These are phyloP conservation scores for Tylopilus plumbeoviolaceoides DNA, from an alignment of 768 basidiomycete genomes.

Conservation along the genomic window DNA sequence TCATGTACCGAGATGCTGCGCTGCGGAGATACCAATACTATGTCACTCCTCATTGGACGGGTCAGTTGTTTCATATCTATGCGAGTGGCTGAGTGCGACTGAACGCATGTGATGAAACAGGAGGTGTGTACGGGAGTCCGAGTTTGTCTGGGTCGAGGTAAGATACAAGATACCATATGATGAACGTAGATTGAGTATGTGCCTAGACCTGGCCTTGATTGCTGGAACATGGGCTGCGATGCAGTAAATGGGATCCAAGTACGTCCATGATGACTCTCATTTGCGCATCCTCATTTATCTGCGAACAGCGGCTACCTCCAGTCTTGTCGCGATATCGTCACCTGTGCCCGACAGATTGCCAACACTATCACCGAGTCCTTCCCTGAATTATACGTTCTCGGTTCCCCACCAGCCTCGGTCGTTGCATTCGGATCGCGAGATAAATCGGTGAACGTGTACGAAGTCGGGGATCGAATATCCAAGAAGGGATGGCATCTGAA, in stretches of 20 bases:
- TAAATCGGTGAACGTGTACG: constrained; percentile 58
- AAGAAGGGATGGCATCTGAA: constrained; percentile 90
- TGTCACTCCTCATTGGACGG: constrained; percentile 62
- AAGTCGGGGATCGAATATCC: constrained; percentile 87
- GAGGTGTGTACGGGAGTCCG: too few species aligned
- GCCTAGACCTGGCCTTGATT: constrained; percentile 81
- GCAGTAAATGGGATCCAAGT: constrained; percentile 59
- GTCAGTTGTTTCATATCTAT: too few species aligned
- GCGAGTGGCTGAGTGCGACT: too few species aligned
- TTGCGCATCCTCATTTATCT: background rate
- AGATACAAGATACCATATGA: constrained; percentile 11
- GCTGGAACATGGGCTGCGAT: constrained; percentile 85
- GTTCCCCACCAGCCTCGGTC: constrained; percentile 85
- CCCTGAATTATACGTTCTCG: constrained; percentile 84
- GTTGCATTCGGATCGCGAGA: constrained; percentile 79
- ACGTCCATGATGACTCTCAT: constrained; percentile 24
- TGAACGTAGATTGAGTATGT: background rate
- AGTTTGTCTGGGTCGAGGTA: constrained; percentile 88
- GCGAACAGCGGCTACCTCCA: constrained; percentile 71
- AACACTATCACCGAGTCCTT: constrained; percentile 61
- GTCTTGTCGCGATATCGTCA: constrained; percentile 82
- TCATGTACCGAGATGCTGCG: constrained; percentile 86
- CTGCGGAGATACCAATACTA: constrained; percentile 85
- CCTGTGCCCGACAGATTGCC: constrained; percentile 65
- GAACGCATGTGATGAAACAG: too few species aligned